Evolutionary conservation across 177 flowering plant genomes (phyloP), one percentile per base, ranked within the genome.

Genomic region (Vitis hybrid): DNA sequence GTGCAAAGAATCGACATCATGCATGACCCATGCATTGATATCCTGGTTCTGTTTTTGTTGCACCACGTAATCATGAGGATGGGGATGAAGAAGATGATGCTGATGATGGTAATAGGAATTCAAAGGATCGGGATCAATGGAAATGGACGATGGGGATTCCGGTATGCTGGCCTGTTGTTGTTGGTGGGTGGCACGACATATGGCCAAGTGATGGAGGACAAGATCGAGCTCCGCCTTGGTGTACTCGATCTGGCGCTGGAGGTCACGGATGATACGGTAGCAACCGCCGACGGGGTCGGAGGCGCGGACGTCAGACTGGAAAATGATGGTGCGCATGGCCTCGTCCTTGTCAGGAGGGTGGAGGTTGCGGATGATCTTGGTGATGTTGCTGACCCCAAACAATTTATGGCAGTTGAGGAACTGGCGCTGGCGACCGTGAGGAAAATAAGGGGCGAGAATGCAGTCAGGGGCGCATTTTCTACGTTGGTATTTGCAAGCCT

Each of bases 401-500:
- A 88, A 70, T 61, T 80, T 86, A 65, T 86, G 94, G 7, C 84
- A 94, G 66, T 90, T 87, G 35, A 76, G 77, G 77, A 91, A 91
- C 49, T 87, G 86, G 0, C 73, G 41, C n/a, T 80, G 90, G 51
- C 82, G 82, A 30, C 87, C 74, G 49, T 85, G 87, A 58, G 94
- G 94, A 64, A 91, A 91, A 62, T 75, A 87, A 59, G 94, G 94
- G 17, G 92, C 89, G 51, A 90, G 83, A 35, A 75, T 52, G 78
- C 97, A 91, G 62, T 87, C 86, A 2, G 91, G 83, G 2, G 82
- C 78, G 79, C 97, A 91, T 70, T 82, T 85, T 60, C 89, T 73
- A 1, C 97, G 87, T 55, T 86, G 94, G 83, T 86, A 80, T 61
- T 85, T 88, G 74, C 97, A 91, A 0, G 90, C 92, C 1, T 94